These are phyloP conservation scores for Starmerella kuoi DNA, from an alignment of 805 yeast species.

Conservation along the genomic window DNA sequence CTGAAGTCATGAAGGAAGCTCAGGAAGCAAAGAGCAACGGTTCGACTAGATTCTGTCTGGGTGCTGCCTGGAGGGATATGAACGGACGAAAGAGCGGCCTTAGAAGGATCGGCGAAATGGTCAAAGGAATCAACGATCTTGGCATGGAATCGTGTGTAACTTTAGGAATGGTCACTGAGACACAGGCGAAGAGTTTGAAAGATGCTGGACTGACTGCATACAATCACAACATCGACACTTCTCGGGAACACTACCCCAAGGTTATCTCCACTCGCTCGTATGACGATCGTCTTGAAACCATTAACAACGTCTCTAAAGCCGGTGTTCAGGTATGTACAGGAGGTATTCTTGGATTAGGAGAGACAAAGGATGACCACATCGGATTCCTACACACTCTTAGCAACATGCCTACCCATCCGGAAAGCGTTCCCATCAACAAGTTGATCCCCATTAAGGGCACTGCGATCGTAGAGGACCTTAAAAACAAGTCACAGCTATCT, in stretches of 20 bases:
- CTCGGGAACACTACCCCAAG: conserved; percentile 63
- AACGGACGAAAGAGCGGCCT: conserved; percentile 58
- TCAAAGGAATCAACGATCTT: conserved; percentile 46
- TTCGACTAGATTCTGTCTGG: conserved; percentile 69
- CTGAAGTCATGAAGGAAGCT: conserved; percentile 54
- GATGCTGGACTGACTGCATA: conserved; percentile 71
- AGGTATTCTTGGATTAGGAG: conserved; percentile 71
- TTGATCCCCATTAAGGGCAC: conserved; percentile 72
- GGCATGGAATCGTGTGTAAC: conserved; percentile 73
- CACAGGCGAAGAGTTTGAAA: conserved; percentile 48
- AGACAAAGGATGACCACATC: conserved; percentile 56
- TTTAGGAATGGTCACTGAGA: conserved; percentile 58
- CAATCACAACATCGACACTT: conserved; percentile 70
- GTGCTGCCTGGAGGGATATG: conserved; percentile 86
- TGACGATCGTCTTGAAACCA: conserved; percentile 60
- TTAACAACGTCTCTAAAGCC: conserved; percentile 47
- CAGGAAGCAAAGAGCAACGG: conserved; percentile 55
- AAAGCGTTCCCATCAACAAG: conserved; percentile 67
- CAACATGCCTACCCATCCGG: conserved; percentile 63
- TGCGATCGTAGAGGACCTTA: conserved; percentile 47
- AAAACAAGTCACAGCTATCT: conserved; percentile 28
- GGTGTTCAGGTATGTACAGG: conserved; percentile 67
- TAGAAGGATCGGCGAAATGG: conserved; percentile 52
- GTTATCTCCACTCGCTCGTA: conserved; percentile 57
- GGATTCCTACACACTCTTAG: conserved; percentile 55